Evolutionary conservation across 108 stramenopile genomes (phyloP), one percentile per base, ranked within the genome.

Genomic region (Nitzschia sp.): DNA sequence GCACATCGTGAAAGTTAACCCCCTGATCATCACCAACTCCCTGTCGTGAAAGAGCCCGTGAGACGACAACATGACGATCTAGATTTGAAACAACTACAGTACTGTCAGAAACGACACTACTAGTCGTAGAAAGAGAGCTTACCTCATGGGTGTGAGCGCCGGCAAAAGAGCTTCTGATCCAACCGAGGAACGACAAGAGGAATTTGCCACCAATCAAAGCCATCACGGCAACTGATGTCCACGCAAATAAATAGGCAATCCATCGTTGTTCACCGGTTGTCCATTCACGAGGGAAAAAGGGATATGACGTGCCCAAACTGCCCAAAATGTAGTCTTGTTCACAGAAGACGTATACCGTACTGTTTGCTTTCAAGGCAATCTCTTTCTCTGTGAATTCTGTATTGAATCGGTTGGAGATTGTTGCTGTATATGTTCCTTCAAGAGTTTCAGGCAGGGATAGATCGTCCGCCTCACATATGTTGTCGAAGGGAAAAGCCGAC

Each of bases 401-500:
- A 26, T 45, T 47, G 33, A 38, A 38, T 21, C 25, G 15, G n/a
- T 23, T 31, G 2, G 50, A 11, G 22, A 45, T 3, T 16, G 21
- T 44, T 0, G 53, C 22, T 19, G 46, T 68, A 41, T 66, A 46
- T 1, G 22, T 22, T 16, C 71, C 75, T n/a, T 63, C 61, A 63
- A 32, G 70, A 2, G 53, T 28, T 36, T 33, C 19, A 31, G 58
- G 52, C 33, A 79, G 5, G 0, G 52, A 23, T 27, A 17, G 29
- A 44, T 58, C 21, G 3, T 66, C 70, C 33, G 57, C 79, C 11
- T 45, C 13, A 58, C 94, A 96, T 16, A 96, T 58, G 69, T 92
- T 93, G 77, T 96, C 95, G 57, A 80, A 96, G 17, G 92, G 88
- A 56, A 92, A 96, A 1, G 84, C 90, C 1, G 84, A 47, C 82